Evolutionary conservation across 345 rosid species (phyloP), one percentile per base, ranked within the genome.

Genomic region (Bruguiera gymnorhiza): DNA sequence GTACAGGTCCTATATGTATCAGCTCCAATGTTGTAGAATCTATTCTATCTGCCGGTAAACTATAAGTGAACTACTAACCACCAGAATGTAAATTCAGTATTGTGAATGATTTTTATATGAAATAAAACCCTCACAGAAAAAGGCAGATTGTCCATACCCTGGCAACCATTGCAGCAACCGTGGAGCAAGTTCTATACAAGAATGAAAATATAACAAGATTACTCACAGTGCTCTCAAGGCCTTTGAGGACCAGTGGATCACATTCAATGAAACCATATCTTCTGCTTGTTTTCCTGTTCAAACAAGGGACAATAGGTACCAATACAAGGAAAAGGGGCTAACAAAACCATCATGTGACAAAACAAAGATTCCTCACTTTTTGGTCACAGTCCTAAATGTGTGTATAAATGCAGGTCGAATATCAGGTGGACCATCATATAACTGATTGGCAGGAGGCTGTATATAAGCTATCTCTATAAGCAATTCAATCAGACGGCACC

Each of bases 351-450:
- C 34, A 43, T 51, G 60, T 39, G 46, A 63, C 21, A 62, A 63
- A 73, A 73, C 69, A 65, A 29, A 73, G 75, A 48, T 57, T 59
- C 65, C 90, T 76, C 75, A 92, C 99, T 66, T 76, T 67, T 81
- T 80, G 20, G 75, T 64, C 78, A 80, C 66, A 58, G 86, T 81
- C 82, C 65, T 87, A 60, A 83, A 76, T 18, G 86, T 77, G 76
- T 95, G 99, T 65, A 74, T 48, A 88, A 95, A 95, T 82, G 99
- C 99, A 73, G 99, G 99, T 56, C 89, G 88, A 65, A 90, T 71
- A 76, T 92, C 96, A 73, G 98, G 96, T 54, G 89, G 91, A 77
- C 66, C 78, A 74, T 86, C 83, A 43, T 70, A 89, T 72, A 79
- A 74, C 76, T 87, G 90, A 82, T 85, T 73, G 70, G 82, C 65